phyloP scores from a whole-genome alignment of 768 basidiomycete genomes.

The Hydnomerulius pinastri region DNA sequence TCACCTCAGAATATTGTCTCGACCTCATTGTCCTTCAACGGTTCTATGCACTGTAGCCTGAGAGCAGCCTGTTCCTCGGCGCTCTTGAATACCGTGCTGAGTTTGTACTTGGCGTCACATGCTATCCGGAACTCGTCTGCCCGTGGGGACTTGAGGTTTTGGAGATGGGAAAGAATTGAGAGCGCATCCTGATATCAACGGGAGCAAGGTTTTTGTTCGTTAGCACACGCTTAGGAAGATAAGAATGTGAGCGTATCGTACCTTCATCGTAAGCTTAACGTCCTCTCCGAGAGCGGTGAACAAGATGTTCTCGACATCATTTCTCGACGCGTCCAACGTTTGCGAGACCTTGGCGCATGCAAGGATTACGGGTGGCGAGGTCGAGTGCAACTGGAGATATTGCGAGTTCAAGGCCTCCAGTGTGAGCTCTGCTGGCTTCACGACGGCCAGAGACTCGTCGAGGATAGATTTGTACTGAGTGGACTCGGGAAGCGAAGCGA shows the following conservation, averaged over 20 bases:
- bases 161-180: slow-evolving; percentile 50
- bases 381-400: slow-evolving; percentile 66
- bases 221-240: background rate
- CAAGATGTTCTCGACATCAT: slow-evolving; percentile 62
- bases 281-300: slow-evolving; percentile 50
- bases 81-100: slow-evolving; percentile 70
- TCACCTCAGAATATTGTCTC: slow-evolving; percentile 28
- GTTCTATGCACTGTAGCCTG: slow-evolving; percentile 24
- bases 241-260: slow-evolving; percentile 26
- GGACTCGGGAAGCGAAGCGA: slow-evolving; percentile 45
- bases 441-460: slow-evolving; percentile 42
- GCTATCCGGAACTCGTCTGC: slow-evolving; percentile 60
- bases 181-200: slow-evolving; percentile 48
- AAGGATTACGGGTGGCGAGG: slow-evolving; percentile 54
- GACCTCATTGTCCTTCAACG: slow-evolving; percentile 20
- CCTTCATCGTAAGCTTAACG: slow-evolving; percentile 49
- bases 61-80: slow-evolving; percentile 49
- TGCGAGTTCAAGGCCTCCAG: slow-evolving; percentile 73
- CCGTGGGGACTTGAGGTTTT: slow-evolving; percentile 50
- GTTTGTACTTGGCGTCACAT: slow-evolving; percentile 53
- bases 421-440: slow-evolving; percentile 60
- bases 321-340: slow-evolving; percentile 46
- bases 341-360: slow-evolving; percentile 61
- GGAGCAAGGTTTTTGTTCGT: background rate
- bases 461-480: slow-evolving; percentile 53